phyloP scores from a whole-genome alignment of 208 protist species.

The Leishmania aethiopica region DNA sequence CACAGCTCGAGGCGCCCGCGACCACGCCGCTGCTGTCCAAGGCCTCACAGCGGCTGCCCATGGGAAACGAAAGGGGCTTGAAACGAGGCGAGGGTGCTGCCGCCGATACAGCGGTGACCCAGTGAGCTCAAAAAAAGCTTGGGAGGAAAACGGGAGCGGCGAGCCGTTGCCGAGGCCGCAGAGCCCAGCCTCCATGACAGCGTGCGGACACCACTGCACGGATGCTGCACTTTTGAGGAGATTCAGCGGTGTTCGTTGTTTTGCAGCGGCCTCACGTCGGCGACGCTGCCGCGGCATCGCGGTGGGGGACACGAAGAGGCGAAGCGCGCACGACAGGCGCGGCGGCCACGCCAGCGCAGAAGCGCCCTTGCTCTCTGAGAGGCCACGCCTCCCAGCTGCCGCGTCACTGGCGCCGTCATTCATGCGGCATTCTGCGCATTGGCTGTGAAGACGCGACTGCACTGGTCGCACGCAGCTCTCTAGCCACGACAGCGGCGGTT shows the following conservation, averaged over 20 bases:
- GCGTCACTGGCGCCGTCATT: background rate
- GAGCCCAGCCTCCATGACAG: too few relatives aligned
- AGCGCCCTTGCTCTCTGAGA: background rate
- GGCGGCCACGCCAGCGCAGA: background rate
- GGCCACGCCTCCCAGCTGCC: background rate
- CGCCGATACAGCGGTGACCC: too few relatives aligned
- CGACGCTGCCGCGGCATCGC: conserved; percentile 15
- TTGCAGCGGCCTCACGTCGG: background rate
- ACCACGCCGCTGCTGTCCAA: background rate
- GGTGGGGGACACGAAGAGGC: conserved; percentile 10
- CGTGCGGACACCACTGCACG: too few relatives aligned
- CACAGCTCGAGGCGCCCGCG: background rate
- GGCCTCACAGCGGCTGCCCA: background rate
- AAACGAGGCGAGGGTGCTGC: too few relatives aligned
- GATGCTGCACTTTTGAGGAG: too few relatives aligned
- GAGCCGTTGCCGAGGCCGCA: too few relatives aligned
- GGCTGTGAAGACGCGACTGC: background rate
- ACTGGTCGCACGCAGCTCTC: background rate
- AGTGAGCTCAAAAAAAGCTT: background rate
- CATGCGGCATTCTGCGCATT: background rate
- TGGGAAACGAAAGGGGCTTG: too few relatives aligned
- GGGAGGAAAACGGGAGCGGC: background rate
- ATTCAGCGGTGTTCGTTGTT: background rate
- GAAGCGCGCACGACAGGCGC: conserved; percentile 2
- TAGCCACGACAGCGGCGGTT: conserved; percentile 14